Evolutionary conservation across 805 yeast species (phyloP), one percentile per base, ranked within the genome.

Genomic region (Candida gorgasii): DNA sequence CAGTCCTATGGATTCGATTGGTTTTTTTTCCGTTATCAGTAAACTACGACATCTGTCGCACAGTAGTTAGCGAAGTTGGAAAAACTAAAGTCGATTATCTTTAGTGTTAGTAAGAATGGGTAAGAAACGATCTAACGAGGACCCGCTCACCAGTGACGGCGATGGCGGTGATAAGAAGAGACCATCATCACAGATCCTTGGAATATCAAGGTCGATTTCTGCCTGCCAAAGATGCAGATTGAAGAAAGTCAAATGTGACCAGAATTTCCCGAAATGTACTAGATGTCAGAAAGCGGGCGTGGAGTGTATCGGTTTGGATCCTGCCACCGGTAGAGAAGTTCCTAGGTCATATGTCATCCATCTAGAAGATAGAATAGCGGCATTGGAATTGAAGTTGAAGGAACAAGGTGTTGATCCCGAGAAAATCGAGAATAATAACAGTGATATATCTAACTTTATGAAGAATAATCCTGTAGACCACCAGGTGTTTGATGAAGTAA

Each of bases 151-250:
- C n/a, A n/a, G n/a, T 15, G 18, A 36, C 17, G 30, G 18, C 5
- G 15, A 29, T 16, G 29, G 13, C 9, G 26, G 33, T 22, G 28
- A 15, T 22, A 40, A 40, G 8, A 34, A 36, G n/a, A 19, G 36
- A 19, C 36, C 36, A 17, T 29, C 44, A 8, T 29, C 44, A 5
- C 40, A 35, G 9, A 28, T 41, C 9, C 8, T 41, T 7, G 76
- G 78, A 3, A 70, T 80, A 15, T 73, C 88, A 3, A 66, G 89
- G 40, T 72, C 88, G 0, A 82, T 85, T n/a, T 77, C 88, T 0
- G 95, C 96, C 1, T 89, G 97, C 58, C 85, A 84, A 53, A 67
- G 96, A 43, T 89, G 97, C 54, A 76, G 96, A 13, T 57, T 62
- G 41, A 79, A 82, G 50, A 84, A 84, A 56, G 73, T 80, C 43